phyloP scores from a whole-genome alignment of 306 rosid species.

The Aeschynomene evenia region DNA sequence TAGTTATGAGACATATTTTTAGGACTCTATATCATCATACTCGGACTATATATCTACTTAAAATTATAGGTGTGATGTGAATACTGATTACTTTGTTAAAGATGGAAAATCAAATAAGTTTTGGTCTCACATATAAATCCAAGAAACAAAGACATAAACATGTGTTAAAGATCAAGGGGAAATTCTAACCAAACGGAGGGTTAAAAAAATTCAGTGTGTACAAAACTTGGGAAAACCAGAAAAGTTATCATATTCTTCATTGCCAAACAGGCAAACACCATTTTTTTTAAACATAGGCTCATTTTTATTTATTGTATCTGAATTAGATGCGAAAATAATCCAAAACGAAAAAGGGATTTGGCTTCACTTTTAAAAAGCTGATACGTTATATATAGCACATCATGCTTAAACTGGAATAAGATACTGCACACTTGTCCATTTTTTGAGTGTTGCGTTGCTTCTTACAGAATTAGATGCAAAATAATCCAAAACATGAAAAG shows the following conservation, averaged over 20 bases:
- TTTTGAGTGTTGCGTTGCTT: too few species aligned
- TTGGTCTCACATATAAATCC: too few species aligned
- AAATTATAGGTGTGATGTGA: too few species aligned
- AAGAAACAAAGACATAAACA: background rate
- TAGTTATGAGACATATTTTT: too few species aligned
- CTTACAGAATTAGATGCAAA: too few species aligned
- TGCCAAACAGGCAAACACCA: background rate
- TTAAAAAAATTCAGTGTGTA: background rate
- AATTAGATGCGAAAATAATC: background rate
- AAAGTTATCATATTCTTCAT: background rate
- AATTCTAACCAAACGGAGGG: background rate
- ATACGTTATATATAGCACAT: too few species aligned
- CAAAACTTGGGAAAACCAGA: background rate
- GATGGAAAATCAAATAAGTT: too few species aligned
- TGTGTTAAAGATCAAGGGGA: background rate
- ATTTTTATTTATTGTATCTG: background rate
- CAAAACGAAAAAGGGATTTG: background rate
- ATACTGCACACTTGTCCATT: background rate
- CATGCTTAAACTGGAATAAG: background rate
- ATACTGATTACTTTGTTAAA: too few species aligned
- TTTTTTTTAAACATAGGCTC: too few species aligned
- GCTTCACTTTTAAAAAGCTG: background rate
- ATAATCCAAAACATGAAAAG: too few species aligned
- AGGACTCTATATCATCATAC: too few species aligned
- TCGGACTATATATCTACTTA: too few species aligned